Percentiles rank a stretch among this genome's conserved stretches.
Conservation (phyloP, 2,329 filamentous ascomycete species). For the Aspergillus bombycis region DNA sequence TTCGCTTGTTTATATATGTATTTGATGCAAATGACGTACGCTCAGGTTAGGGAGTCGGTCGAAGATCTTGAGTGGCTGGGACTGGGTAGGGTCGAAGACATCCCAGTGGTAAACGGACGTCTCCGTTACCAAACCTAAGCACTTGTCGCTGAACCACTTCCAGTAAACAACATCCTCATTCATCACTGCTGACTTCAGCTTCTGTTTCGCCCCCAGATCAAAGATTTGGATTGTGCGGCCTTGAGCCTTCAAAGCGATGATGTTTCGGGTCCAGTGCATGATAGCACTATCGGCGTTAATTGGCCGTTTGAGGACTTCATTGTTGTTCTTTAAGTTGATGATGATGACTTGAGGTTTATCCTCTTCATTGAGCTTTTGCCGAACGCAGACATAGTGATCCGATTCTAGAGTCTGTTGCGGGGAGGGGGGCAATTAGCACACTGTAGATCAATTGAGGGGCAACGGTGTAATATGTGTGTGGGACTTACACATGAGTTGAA, state of each 20-base stretch:
- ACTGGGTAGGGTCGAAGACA: slow-evolving; percentile 81
- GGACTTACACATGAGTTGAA: slow-evolving; percentile 82
- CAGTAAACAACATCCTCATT: slow-evolving; percentile 97
- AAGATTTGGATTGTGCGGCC: slow-evolving; percentile 96
- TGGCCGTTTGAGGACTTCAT: slow-evolving; percentile 89
- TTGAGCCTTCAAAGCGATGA: slow-evolving; percentile 96
- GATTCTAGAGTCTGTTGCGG: slow-evolving; percentile 85
- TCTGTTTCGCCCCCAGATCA: slow-evolving; percentile 87
- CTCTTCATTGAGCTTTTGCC: slow-evolving; percentile 86
- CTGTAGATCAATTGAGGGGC: background rate
- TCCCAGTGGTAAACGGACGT: slow-evolving; percentile 96
- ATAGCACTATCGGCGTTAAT: slow-evolving; percentile 99
- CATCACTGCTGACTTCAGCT: slow-evolving; percentile 96
- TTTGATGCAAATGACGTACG: slow-evolving; percentile 55
- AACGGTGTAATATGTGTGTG: background rate
- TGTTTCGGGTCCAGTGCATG: slow-evolving; percentile 96
- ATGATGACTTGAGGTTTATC: slow-evolving; percentile 94
- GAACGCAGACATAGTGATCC: slow-evolving; percentile 92
- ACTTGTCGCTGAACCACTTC: slow-evolving; percentile 96
- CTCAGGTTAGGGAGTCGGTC: slow-evolving; percentile 89
- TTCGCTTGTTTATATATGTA: background rate
- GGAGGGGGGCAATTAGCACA: slow-evolving; percentile 25
- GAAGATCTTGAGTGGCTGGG: slow-evolving; percentile 84
- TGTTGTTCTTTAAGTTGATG: slow-evolving; percentile 94
- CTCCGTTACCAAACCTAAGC: slow-evolving; percentile 87